Evolutionary conservation across 2,329 filamentous ascomycete genomes (phyloP).

Genomic region (Bipolaris victoriae): DNA sequence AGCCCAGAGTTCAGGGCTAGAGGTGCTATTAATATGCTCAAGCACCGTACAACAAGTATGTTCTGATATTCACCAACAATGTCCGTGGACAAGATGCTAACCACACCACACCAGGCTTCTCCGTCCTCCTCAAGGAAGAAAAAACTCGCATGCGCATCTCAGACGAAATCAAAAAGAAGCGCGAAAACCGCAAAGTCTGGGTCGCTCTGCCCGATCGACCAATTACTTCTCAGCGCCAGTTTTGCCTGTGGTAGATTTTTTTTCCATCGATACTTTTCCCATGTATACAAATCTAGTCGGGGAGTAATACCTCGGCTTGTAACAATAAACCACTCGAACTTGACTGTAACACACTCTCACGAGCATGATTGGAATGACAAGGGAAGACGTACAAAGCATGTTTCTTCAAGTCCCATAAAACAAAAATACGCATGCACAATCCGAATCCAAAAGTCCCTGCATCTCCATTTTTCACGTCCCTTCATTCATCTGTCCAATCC

Average conservation of each 20-base stretch:
- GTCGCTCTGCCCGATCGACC: constrained; percentile 85
- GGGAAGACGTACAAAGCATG: not conserved
- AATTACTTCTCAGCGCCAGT: constrained; percentile 82
- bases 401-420: constrained; percentile 32
- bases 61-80: not conserved
- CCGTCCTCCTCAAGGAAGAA: constrained; percentile 89
- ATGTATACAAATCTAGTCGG: constrained; percentile 11
- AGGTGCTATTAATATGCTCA: constrained; percentile 71
- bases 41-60: constrained; percentile 76
- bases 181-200: constrained; percentile 79
- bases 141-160: constrained; percentile 83
- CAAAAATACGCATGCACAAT: constrained; percentile 19
- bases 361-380: not conserved
- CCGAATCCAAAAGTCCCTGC: constrained; percentile 8
- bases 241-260: constrained; percentile 79
- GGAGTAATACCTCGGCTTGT: constrained; percentile 12
- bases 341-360: not conserved
- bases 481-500: not conserved
- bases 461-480: not conserved
- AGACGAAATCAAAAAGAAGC: constrained; percentile 77
- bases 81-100: constrained; percentile 32
- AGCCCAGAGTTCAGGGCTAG: constrained; percentile 75
- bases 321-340: constrained; percentile 28
- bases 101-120: constrained; percentile 63
- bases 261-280: constrained; percentile 1